phyloP scores from a whole-genome alignment of 345 rosid species.

The Melaleuca quinquenervia region DNA sequence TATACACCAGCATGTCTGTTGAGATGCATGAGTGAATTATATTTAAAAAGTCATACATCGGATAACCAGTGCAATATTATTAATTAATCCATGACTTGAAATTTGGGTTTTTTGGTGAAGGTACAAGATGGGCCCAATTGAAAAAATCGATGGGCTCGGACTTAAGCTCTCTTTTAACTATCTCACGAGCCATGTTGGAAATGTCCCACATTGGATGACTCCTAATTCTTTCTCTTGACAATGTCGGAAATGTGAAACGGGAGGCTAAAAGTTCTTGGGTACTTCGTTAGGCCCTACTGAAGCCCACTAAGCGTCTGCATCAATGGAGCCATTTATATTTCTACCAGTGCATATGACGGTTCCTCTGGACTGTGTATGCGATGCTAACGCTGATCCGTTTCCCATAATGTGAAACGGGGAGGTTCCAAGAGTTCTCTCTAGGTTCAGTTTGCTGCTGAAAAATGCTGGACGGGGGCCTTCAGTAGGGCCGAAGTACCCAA shows the following conservation, averaged over 20 bases:
- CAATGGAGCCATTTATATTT: background rate
- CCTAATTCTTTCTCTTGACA: no score
- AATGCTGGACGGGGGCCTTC: background rate
- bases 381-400: background rate
- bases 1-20: background rate
- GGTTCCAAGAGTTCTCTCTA: background rate
- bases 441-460: background rate
- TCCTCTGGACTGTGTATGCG: background rate
- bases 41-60: no score
- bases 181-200: background rate
- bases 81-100: no score
- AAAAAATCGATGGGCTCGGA: no score
- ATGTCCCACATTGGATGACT: background rate
- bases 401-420: background rate
- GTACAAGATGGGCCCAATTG: no score
- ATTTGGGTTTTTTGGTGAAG: no score
- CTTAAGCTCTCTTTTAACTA: no score
- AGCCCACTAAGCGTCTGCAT: no score
- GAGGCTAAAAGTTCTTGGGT: no score
- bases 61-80: no score
- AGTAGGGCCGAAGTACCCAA: background rate
- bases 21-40: background rate
- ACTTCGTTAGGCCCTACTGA: no score
- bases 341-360: background rate
- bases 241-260: no score